A percentile compares a stretch with the other conserved stretches of the same genome.
Evolutionary conservation across 192 early-diverging fungal species (phyloP).

Genomic region (Powellomyces hirtus): DNA sequence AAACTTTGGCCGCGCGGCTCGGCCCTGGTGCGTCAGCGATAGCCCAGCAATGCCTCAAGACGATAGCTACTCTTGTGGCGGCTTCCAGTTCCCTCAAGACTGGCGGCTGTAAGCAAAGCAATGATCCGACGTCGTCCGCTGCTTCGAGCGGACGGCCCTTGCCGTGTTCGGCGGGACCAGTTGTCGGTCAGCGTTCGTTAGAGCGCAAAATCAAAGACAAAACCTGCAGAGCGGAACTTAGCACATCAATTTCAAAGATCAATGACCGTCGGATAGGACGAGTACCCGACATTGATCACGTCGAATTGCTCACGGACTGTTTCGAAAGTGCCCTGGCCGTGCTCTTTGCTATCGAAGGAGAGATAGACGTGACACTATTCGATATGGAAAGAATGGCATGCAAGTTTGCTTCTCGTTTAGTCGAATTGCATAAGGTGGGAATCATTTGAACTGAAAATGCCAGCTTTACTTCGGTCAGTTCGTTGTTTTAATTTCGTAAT

Average conservation of each 20-base stretch:
- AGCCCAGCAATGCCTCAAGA: no score
- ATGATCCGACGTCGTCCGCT: not conserved
- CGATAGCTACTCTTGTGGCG: no score
- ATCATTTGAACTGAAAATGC: not conserved
- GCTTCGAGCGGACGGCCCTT: not conserved
- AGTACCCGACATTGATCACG: not conserved
- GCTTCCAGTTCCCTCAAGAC: not conserved
- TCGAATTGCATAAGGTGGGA: constrained; percentile 1
- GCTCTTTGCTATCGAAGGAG: not conserved
- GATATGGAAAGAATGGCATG: constrained; percentile 17
- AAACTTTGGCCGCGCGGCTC: not conserved
- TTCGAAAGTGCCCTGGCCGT: not conserved
- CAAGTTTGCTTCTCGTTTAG: constrained; percentile 6
- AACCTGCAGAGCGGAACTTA: not conserved
- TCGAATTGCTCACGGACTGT: constrained; percentile 1
- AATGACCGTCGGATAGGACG: not conserved
- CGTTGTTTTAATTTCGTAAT: not conserved
- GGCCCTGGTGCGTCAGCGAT: not conserved
- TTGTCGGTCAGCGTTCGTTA: not conserved
- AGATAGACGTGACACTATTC: not conserved
- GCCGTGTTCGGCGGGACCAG: not conserved
- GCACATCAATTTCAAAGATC: not conserved
- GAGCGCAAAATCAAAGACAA: not conserved
- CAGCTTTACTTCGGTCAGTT: not conserved
- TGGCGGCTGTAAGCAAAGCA: not conserved